phyloP scores from a whole-genome alignment of 768 basidiomycete genomes.

The Lactifluus piperatus region DNA sequence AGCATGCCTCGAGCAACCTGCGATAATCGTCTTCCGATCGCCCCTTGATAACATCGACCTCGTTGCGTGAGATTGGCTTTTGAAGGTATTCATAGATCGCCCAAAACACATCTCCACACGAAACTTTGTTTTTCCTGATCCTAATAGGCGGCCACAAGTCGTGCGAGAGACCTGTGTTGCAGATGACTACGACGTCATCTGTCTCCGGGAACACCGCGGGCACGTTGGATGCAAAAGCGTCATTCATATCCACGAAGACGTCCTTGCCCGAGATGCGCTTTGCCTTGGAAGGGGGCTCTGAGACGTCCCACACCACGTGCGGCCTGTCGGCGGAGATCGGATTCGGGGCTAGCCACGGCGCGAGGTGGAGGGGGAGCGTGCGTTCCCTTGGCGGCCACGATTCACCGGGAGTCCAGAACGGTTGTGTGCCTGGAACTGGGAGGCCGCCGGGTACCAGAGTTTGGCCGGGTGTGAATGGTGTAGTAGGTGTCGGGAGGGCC shows the following conservation, averaged over 20 bases:
- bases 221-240: conserved; percentile 3
- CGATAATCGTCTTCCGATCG: conserved; percentile 2
- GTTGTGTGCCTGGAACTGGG: not conserved
- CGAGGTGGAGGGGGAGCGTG: conserved; percentile 14
- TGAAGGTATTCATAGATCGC: conserved; percentile 19
- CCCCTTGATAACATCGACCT: not conserved
- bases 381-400: conserved; percentile 12
- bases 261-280: conserved; percentile 15
- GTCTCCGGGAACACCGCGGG: conserved; percentile 12
- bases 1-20: conserved; percentile 1
- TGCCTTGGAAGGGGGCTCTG: conserved; percentile 10
- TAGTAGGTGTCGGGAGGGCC: not conserved
- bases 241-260: conserved; percentile 13
- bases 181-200: conserved; percentile 7
- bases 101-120: conserved; percentile 16
- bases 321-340: conserved; percentile 8
- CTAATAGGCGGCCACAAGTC: conserved; percentile 14
- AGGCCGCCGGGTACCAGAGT: not conserved
- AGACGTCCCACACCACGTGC: conserved; percentile 14
- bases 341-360: conserved; percentile 17
- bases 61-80: conserved; percentile 1
- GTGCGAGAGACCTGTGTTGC: not conserved
- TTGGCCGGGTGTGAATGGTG: conserved; percentile 5
- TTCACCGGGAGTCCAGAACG: conserved; percentile 11
- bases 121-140: conserved; percentile 5